Percentiles rank a stretch among this genome's conserved stretches.
These are phyloP conservation scores for Boletus vinaceobasis DNA, from an alignment of 768 basidiomycete species.

Conservation along the genomic window DNA sequence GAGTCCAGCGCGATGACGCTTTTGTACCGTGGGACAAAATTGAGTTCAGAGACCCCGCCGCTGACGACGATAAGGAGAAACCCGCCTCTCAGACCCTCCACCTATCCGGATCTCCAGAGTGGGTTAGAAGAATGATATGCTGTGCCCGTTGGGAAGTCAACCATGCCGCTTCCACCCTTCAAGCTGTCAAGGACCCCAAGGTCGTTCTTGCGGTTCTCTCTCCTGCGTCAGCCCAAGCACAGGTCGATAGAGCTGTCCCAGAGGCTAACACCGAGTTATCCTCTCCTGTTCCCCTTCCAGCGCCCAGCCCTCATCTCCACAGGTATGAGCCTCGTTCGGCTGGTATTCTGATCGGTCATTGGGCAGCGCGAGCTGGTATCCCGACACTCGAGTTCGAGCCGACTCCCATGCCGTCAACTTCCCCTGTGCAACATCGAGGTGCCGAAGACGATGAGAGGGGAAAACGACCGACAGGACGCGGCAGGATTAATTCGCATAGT, in stretches of 20 bases:
- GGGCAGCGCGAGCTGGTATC: slow-evolving; percentile 66
- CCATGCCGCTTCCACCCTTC: slow-evolving; percentile 38
- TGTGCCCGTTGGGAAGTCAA: slow-evolving; percentile 76
- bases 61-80: slow-evolving; percentile 25
- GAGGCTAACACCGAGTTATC: slow-evolving; percentile 26
- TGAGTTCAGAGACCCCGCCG: slow-evolving; percentile 40
- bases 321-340: slow-evolving; percentile 64
- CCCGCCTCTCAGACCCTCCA: slow-evolving; percentile 22
- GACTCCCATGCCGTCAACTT: slow-evolving; percentile 12
- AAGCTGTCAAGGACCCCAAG: slow-evolving; percentile 34
- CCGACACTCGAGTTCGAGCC: slow-evolving; percentile 51
- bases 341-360: slow-evolving; percentile 59
- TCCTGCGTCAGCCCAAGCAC: slow-evolving; percentile 21
- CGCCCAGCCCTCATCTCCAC: slow-evolving; percentile 50
- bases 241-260: slow-evolving; percentile 22
- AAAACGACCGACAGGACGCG: slow-evolving; percentile 25
- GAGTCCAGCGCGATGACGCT: slow-evolving; percentile 78
- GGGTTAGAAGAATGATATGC: slow-evolving; percentile 81
- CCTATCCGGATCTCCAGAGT: slow-evolving; percentile 60
- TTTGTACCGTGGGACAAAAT: slow-evolving; percentile 82
- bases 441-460: slow-evolving; percentile 34
- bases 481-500: slow-evolving; percentile 29
- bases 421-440: slow-evolving; percentile 19
- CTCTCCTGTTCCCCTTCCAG: slow-evolving; percentile 65
- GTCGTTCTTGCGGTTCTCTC: slow-evolving; percentile 62